Base-by-base conservation (phyloP, 495 filamentous ascomycete genomes). In the Penicillium fimorum region DNA sequence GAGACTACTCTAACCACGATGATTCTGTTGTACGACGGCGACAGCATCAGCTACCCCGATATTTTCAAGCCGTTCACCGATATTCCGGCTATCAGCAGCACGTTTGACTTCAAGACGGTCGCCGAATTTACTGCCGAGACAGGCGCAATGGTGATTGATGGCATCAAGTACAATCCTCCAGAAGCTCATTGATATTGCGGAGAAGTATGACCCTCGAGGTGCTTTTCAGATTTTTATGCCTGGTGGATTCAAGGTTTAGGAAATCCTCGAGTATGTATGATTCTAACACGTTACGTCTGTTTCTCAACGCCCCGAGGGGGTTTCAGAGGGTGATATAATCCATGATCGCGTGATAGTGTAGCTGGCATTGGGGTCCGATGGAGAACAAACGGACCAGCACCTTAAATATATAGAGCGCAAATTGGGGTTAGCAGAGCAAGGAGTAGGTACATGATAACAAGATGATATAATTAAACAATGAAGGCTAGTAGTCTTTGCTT, bases 201-300 rank as follows among this genome's bases (percentile, higher is more conserved):
- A 62, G 54, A 75, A 77, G 63, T 84, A 79, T 57, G 82, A 84
- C 55, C 79, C 79, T 0, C 52, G 70, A 1, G 72, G 64, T 1
- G 66, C 82, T 1, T 84, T 84, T 53, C 79, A 82, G 73, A 73
- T 47, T 32, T 53, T 73, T 47, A 71, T 77, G 17, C 72, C 72
- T 25, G 72, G 72, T 47, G 72, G 25, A 27, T 27, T 27, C 25
- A 27, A 27, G 25, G 25, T 27, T 27, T 27, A 7, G 6, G 25
- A 27, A 27, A 27, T 27, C 25, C 4, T 27, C 25, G 6, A 7
- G 25, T 27, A 4, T 27, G 6, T 27, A 27, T 27, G 25, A 27
- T 27, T 5, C 25, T 7, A n/a, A n/a, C n/a, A 1, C 22, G 25
- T 37, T 37, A n/a, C 5, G 33, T 5, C 33, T 37, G 13, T 37